These are phyloP conservation scores for Russula ochroleuca DNA, from an alignment of 768 basidiomycete species.

Conservation along the genomic window DNA sequence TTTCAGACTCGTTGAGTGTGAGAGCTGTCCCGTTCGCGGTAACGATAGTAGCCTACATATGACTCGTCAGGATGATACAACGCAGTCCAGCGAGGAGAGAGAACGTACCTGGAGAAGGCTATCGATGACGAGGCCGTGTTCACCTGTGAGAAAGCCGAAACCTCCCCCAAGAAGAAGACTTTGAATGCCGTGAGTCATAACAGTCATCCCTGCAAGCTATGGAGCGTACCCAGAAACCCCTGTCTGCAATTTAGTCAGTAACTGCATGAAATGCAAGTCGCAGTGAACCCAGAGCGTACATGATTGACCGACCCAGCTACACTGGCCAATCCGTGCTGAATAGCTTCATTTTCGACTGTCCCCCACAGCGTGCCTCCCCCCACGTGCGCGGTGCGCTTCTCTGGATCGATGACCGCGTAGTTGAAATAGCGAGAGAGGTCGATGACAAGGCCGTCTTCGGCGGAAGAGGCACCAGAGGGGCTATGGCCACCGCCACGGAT, in stretches of 20 bases:
- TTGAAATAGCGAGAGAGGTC: conserved; percentile 45
- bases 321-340: conserved; percentile 45
- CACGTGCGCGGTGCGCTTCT: conserved; percentile 40
- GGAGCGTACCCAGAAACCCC: conserved; percentile 46
- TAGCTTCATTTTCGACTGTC: conserved; percentile 43
- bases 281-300: conserved; percentile 34
- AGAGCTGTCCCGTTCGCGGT: conserved; percentile 42
- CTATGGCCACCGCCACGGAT: conserved; percentile 49
- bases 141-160: conserved; percentile 46
- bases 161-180: conserved; percentile 55
- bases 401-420: conserved; percentile 38
- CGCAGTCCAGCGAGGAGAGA: conserved; percentile 27
- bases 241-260: conserved; percentile 34
- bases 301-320: conserved; percentile 48
- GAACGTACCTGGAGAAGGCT: conserved; percentile 38
- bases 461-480: conserved; percentile 42
- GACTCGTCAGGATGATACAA: background rate
- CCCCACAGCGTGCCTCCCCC: conserved; percentile 48
- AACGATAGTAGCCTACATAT: conserved; percentile 42
- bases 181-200: background rate
- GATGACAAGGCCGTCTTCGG: conserved; percentile 46
- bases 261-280: background rate
- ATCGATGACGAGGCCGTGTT: conserved; percentile 44
- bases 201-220: background rate
- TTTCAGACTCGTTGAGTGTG: conserved; percentile 31